A percentile compares a stretch with the other conserved stretches of the same genome.
Conservation (phyloP, 805 yeast genomes). For the Saturnispora mendoncae region DNA sequence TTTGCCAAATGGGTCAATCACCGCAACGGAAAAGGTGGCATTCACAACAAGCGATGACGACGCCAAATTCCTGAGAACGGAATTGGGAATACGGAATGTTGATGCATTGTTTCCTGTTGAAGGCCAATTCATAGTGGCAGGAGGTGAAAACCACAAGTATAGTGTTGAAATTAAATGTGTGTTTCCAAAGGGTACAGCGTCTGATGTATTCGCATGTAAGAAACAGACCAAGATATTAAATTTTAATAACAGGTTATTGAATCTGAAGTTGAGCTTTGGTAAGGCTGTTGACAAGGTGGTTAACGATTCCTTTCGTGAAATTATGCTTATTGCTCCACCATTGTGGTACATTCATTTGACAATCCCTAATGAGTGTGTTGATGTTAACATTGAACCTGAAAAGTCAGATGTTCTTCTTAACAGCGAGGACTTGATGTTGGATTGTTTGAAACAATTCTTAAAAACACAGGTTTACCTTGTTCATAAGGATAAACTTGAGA, state of each 20-base stretch:
- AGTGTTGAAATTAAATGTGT: slow-evolving; percentile 15
- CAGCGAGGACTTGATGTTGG: slow-evolving; percentile 18
- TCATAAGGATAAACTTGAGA: slow-evolving; percentile 9
- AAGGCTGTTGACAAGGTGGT: slow-evolving; percentile 22
- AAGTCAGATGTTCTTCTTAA: slow-evolving; percentile 33
- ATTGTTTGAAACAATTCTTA: slow-evolving; percentile 12
- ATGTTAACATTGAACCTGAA: slow-evolving; percentile 38
- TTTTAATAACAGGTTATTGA: slow-evolving; percentile 29
- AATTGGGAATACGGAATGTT: slow-evolving; percentile 16
- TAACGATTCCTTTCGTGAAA: slow-evolving; percentile 19
- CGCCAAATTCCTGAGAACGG: slow-evolving; percentile 12
- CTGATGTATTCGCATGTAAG: slow-evolving; percentile 20
- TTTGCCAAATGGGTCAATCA: slow-evolving; percentile 13
- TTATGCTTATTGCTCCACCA: slow-evolving; percentile 24
- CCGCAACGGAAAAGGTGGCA: slow-evolving; percentile 10
- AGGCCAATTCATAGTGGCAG: no score
- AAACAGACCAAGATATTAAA: slow-evolving; percentile 24
- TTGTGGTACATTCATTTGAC: slow-evolving; percentile 31
- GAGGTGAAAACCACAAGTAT: no score
- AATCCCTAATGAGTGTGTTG: slow-evolving; percentile 20
- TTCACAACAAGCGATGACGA: slow-evolving; percentile 11
- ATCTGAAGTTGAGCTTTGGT: slow-evolving; percentile 25
- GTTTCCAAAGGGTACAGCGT: slow-evolving; percentile 30
- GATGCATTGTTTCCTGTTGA: slow-evolving; percentile 16
- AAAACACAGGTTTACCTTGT: neutral